Conservation (phyloP, 2,329 filamentous ascomycete genomes). For the Claviceps maximensis region DNA sequence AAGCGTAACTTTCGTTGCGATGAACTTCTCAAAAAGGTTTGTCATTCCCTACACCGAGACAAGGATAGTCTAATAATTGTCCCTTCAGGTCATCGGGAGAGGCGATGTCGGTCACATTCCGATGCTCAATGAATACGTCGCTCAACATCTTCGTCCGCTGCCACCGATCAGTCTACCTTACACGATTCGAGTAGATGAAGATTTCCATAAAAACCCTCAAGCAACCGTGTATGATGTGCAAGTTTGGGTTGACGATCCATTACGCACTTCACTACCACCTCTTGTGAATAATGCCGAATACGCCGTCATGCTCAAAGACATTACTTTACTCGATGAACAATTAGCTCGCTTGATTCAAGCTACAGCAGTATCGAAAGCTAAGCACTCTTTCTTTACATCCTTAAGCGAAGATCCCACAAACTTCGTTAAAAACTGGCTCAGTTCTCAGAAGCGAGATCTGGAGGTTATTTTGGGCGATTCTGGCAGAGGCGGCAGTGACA, state of each 20-base stretch:
- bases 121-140: conserved; percentile 66
- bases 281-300: conserved; percentile 59
- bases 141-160: conserved; percentile 63
- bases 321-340: conserved; percentile 69
- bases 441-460: conserved; percentile 79
- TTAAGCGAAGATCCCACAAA: conserved; percentile 69
- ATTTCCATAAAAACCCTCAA: conserved; percentile 60
- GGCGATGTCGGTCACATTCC: conserved; percentile 77
- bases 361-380: conserved; percentile 72
- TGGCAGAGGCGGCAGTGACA: conserved; percentile 46
- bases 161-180: conserved; percentile 76
- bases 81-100: conserved; percentile 52
- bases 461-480: conserved; percentile 80
- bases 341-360: conserved; percentile 73
- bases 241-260: conserved; percentile 71
- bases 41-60: conserved; percentile 11
- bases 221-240: conserved; percentile 85
- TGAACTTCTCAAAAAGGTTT: conserved; percentile 62
- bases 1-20: conserved; percentile 88
- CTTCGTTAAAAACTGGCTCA: conserved; percentile 80
- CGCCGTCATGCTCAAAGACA: conserved; percentile 59
- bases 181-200: conserved; percentile 84
- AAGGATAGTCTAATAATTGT: not conserved
- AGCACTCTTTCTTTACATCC: conserved; percentile 74
- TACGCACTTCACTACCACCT: conserved; percentile 51